These are phyloP conservation scores for Syzygium syzygioides DNA, from an alignment of 441 rosid genomes.

Conservation along the genomic window DNA sequence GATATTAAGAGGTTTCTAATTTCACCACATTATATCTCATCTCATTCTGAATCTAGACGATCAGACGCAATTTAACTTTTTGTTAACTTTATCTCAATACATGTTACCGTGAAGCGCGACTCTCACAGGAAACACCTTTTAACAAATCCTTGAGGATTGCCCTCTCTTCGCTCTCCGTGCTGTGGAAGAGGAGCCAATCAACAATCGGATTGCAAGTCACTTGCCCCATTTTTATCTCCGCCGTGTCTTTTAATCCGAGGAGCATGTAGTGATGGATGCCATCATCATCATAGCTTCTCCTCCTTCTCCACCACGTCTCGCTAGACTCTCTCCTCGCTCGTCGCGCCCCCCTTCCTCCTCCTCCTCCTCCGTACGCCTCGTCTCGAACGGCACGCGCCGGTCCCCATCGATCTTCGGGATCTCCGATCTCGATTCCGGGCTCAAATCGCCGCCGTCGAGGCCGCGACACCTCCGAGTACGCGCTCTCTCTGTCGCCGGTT, in stretches of 20 bases:
- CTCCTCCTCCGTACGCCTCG: background rate
- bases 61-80: rapidly evolving
- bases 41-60: background rate
- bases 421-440: background rate
- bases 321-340: background rate
- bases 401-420: background rate
- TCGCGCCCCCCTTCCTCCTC: too few relatives aligned
- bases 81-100: background rate
- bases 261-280: background rate
- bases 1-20: rapidly evolving
- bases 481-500: background rate
- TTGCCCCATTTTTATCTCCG: background rate
- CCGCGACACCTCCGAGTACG: background rate
- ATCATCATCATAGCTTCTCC: background rate
- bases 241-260: background rate
- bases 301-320: background rate
- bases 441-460: background rate
- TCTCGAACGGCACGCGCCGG: background rate
- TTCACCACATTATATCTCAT: background rate
- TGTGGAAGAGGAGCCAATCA: background rate
- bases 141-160: background rate
- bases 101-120: background rate
- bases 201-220: background rate
- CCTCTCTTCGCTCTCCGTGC: background rate
- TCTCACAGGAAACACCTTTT: background rate